Evolutionary conservation across 306 rosid genomes (phyloP).

Genomic region (Myrica gale): DNA sequence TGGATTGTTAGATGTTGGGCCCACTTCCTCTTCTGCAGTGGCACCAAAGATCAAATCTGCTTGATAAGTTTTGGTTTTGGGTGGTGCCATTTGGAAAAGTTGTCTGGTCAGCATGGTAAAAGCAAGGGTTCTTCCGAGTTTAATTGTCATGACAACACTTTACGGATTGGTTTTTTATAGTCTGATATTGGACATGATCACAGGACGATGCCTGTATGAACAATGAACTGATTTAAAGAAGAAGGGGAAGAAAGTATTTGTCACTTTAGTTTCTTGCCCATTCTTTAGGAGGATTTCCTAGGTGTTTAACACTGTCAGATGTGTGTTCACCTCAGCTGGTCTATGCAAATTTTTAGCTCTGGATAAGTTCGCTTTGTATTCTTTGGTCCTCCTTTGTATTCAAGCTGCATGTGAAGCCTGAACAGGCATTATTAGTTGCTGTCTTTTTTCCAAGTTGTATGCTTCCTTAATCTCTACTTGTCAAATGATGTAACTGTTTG

Average conservation of each 20-base stretch:
- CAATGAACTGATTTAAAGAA: background rate
- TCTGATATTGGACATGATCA: background rate
- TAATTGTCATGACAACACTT: background rate
- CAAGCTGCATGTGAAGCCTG: background rate
- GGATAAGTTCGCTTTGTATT: background rate
- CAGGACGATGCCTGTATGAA: background rate
- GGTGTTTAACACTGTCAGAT: background rate
- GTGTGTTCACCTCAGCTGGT: background rate
- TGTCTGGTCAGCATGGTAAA: background rate
- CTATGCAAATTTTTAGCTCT: background rate
- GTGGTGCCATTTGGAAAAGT: background rate
- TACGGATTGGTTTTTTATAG: background rate
- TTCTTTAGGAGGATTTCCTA: background rate
- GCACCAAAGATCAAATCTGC: background rate
- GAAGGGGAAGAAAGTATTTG: background rate
- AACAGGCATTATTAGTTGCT: background rate
- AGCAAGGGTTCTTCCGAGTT: background rate
- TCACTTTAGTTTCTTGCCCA: background rate
- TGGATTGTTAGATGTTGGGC: background rate
- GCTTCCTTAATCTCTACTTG: background rate
- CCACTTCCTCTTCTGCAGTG: too few species aligned
- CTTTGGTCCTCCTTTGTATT: background rate
- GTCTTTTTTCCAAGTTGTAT: too few species aligned
- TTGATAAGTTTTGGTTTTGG: background rate
- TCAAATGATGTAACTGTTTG: background rate